Base-by-base conservation (phyloP, 2,329 filamentous ascomycete genomes). In the Fusarium sp. region DNA sequence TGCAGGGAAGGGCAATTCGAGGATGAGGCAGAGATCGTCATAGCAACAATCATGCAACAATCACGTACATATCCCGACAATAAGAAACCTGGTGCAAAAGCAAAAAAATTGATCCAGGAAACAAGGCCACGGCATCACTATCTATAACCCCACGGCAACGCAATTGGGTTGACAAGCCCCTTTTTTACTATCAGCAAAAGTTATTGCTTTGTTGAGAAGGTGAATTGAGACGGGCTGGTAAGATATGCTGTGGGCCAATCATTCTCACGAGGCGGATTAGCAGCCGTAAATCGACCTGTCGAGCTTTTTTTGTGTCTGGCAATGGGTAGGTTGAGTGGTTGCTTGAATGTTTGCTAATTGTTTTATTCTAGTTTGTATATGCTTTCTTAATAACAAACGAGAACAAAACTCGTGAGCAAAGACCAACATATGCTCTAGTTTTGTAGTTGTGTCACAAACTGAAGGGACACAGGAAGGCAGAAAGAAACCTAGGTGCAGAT, bases 131-230 rank as follows among this genome's bases (percentile, higher is more conserved):
- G 33, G 20, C 20, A 18, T 15, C 11, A 49, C 33, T 56, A 23
- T 49, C 37, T 50, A 10, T 41, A 44, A 46, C 30, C 18, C 40
- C 38, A 26, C 38, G 14, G 18, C 27, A 32, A 63, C 49, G 20
- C 33, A 20, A 27, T 20, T 45, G 35, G 53, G 49, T 40, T 26
- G 23, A 20, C 38, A 56, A 44, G 38, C 45, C 56, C 54, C 27
- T 17, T 26, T 45, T 45, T 48, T 32, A 7, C 30, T 42, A 53
- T 55, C 48, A 45, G 49, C 49, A 54, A 38, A 48, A 27, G 42
- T 46, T 60, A 67, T 67, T 67, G 37, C 57, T 64, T 68, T 68
- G 65, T 68, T 50, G 32, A 54, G 48, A 27, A 20, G 23, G 18
- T 37, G 30, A 59, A 60, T 65, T 44, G 23, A 27, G 50, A 42